Base-by-base conservation (phyloP, 805 yeast genomes). In the Ogataea angusta region DNA sequence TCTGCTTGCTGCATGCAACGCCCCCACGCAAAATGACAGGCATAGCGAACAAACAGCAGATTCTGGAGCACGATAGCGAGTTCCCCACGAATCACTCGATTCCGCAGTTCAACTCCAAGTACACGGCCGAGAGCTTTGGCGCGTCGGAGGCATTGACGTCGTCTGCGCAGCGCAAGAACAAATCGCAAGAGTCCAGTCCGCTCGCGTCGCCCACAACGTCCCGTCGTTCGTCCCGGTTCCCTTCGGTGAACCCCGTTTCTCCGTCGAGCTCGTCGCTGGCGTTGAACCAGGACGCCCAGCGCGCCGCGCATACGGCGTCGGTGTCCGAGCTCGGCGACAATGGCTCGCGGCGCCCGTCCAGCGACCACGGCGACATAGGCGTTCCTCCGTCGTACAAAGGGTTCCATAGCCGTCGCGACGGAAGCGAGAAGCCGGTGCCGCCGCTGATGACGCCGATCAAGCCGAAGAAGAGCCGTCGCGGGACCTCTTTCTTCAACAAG, bases 301-400 rank as follows among this genome's bases (percentile, higher is more conserved):
- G 22, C 14, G 21, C 27, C 22, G 9, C 12, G 17, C 21, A 19
- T 9, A 7, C 21, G 7, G 7, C 21, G 8, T 7, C 21, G 3
- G 21, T 19, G 21, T 9, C 6, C 21, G 21, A 19, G 21, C 21
- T 7, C 21, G 3, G 21, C 21, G 21, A 19, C 21, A 19, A 19
- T 6, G 21, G 21, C 21, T 19, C 21, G 9, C 21, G 21, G 21
- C 21, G 21, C 7, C 21, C 21, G 21, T 19, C 21, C 8, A 19
- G 21, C 21, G 7, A 9, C 21, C 21, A 19, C 9, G 21, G 21
- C 21, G 21, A 6, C 21, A 19, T 19, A 19, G 41, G 46, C 12
- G 42, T 57, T n/a, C 53, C 63, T 0, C 17, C 36, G 9, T 40
- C 57, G 1, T 60, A 61, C 38, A 50, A 48, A 29, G 67, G 67